Evolutionary conservation across 352 stramenopile genomes (phyloP), one percentile per base, ranked within the genome.

Genomic region (Phytophthora melonis): DNA sequence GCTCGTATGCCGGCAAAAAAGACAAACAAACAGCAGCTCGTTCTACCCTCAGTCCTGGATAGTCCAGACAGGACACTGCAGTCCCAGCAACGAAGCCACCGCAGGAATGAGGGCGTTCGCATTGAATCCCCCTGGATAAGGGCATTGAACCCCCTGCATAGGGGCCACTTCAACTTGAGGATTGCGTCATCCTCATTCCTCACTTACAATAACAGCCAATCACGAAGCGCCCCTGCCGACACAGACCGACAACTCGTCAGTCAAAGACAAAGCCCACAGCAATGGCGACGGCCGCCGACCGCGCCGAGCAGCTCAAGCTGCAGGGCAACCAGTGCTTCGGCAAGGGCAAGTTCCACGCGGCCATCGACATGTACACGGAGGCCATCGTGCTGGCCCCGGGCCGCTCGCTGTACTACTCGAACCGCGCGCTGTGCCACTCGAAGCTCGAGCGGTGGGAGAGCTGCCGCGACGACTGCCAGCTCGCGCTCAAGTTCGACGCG

Each of bases 361-460:
- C 89, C 60, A 91, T 95, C 64, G 89, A 95, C 78, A 93, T 92
- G 84, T 95, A 95, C 74, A 95, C 89, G 3, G 86, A 94, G 65
- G 89, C 89, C 18, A 95, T 95, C 65, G 89, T 88, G 34, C 65
- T 95, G 53, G 64, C 85, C 18, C 86, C 87, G 27, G 75, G 62
- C 9, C 80, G 88, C 49, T 84, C 87, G 30, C 90, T 81, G 16
- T 94, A 91, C 70, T 95, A 93, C 68, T 93, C 89, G 8, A 95
- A 95, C 68, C 87, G 89, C 63, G 89, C 89, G 41, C 70, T 95
- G 30, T 93, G 86, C 43, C 77, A 94, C 54, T 85, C 83, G 30
- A 91, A 93, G 69, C 77, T 93, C 1, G 69, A 88, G 61, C 78
- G 86, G 30, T 95, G 86, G 87, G 63, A 77, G 5, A 67, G 69